Conservation (phyloP, 352 stramenopile species). For the Globisporangium iwayamae region DNA sequence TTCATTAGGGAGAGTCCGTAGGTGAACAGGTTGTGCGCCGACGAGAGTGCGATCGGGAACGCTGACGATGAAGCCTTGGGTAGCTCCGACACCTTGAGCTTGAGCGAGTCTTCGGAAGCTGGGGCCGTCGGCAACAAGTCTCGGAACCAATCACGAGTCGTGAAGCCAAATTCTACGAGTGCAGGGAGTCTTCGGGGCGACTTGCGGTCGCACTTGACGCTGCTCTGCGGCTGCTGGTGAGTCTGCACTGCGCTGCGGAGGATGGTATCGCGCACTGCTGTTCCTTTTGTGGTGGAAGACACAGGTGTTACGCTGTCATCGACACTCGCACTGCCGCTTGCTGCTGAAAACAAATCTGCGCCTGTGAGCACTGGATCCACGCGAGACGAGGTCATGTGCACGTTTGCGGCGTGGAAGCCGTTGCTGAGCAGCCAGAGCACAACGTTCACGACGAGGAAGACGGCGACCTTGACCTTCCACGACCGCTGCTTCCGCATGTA, state of each 20-base stretch:
- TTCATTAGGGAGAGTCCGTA: slow-evolving; percentile 33
- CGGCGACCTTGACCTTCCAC: slow-evolving; percentile 18
- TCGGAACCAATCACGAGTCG: slow-evolving; percentile 41
- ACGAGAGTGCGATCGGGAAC: slow-evolving; percentile 28
- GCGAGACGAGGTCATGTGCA: slow-evolving; percentile 29
- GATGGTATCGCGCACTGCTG: slow-evolving; percentile 29
- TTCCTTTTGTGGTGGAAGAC: slow-evolving; percentile 7
- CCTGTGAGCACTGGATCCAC: slow-evolving; percentile 25
- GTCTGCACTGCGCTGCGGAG: slow-evolving; percentile 30
- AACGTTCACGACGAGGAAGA: slow-evolving; percentile 33
- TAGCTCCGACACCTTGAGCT: slow-evolving; percentile 18
- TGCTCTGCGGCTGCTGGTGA: slow-evolving; percentile 10
- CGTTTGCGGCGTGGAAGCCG: slow-evolving; percentile 51
- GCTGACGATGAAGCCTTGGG: neutral
- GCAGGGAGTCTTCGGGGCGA: slow-evolving; percentile 44
- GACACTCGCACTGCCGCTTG: neutral
- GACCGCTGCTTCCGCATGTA: slow-evolving; percentile 40
- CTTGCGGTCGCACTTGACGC: slow-evolving; percentile 9
- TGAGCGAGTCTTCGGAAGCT: slow-evolving; percentile 14
- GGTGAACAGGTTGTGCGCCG: slow-evolving; percentile 26
- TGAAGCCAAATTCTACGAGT: slow-evolving; percentile 49
- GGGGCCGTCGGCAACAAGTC: slow-evolving; percentile 30
- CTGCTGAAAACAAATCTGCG: slow-evolving; percentile 20
- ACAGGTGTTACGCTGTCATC: neutral
- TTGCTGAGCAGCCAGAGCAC: slow-evolving; percentile 66